These are phyloP conservation scores for Radiomyces spectabilis DNA, from an alignment of 192 early-diverging fungal species.

Conservation along the genomic window DNA sequence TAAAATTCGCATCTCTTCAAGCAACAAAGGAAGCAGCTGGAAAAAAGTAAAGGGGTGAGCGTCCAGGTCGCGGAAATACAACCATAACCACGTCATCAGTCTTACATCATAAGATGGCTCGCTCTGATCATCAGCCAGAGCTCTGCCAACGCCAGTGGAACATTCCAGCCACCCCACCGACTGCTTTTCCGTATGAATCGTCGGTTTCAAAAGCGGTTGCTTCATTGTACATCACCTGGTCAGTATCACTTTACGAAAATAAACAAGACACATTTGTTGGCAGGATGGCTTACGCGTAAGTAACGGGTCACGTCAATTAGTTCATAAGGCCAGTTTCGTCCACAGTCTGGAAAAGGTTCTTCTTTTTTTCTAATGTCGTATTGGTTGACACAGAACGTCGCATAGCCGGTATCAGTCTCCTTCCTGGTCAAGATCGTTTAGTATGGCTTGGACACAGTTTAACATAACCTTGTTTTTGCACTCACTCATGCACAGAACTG, in stretches of 20 bases:
- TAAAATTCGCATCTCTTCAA: constrained; percentile 46
- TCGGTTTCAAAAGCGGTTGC: too few relatives aligned
- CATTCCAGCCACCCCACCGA: constrained; percentile 59
- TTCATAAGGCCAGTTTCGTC: constrained; percentile 48
- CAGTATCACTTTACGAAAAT: too few relatives aligned
- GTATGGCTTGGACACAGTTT: not conserved
- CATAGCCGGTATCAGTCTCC: too few relatives aligned
- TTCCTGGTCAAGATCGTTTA: constrained; percentile 5
- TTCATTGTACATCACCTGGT: too few relatives aligned
- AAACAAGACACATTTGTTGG: too few relatives aligned
- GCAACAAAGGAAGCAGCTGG: constrained; percentile 56
- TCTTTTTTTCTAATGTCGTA: constrained; percentile 46
- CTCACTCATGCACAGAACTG: constrained; percentile 5
- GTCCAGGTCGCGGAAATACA: too few relatives aligned
- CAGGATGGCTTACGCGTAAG: constrained; percentile 37
- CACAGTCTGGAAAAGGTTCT: constrained; percentile 40
- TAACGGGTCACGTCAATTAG: constrained; percentile 34
- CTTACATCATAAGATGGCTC: constrained; percentile 51
- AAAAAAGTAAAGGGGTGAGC: not conserved
- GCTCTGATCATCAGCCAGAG: constrained; percentile 42
- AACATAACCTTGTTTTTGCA: not conserved
- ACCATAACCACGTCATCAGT: too few relatives aligned
- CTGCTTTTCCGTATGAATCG: constrained; percentile 45
- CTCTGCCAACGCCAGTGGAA: constrained; percentile 31
- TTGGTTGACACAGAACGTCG: constrained; percentile 39